Conservation (phyloP, 2,329 filamentous ascomycete species). For the Cercospora janseana region DNA sequence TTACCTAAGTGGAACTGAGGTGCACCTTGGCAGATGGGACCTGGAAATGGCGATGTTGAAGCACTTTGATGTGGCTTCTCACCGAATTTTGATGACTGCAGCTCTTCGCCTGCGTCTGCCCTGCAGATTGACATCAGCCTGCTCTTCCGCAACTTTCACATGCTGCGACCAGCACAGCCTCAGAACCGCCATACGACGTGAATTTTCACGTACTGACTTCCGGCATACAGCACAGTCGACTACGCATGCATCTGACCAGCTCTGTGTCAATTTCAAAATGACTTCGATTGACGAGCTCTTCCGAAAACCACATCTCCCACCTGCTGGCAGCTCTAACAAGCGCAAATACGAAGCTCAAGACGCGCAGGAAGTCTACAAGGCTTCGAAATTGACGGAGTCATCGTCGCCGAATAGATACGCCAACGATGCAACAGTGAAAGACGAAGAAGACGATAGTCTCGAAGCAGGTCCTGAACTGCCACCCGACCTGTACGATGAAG, state of each 20-base stretch:
- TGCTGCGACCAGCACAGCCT: neutral
- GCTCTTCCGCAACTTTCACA: neutral
- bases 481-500: slow-evolving; percentile 50
- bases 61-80: neutral
- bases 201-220: too few relatives aligned
- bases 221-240: too few relatives aligned
- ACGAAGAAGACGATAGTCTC: slow-evolving; percentile 52
- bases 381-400: slow-evolving; percentile 52
- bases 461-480: slow-evolving; percentile 40
- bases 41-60: too few relatives aligned
- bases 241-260: neutral
- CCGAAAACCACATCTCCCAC: slow-evolving; percentile 54
- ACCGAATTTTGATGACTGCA: neutral
- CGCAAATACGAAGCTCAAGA: slow-evolving; percentile 58
- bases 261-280: slow-evolving; percentile 41
- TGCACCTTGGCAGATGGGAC: too few relatives aligned
- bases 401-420: slow-evolving; percentile 49
- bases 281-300: slow-evolving; percentile 63
- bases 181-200: too few relatives aligned
- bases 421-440: slow-evolving; percentile 54
- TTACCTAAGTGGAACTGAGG: too few relatives aligned
- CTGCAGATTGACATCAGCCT: neutral
- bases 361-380: slow-evolving; percentile 60
- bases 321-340: slow-evolving; percentile 46
- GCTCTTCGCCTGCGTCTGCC: neutral